Conservation (phyloP, 768 basidiomycete species). For the Suillus hirtellus region DNA sequence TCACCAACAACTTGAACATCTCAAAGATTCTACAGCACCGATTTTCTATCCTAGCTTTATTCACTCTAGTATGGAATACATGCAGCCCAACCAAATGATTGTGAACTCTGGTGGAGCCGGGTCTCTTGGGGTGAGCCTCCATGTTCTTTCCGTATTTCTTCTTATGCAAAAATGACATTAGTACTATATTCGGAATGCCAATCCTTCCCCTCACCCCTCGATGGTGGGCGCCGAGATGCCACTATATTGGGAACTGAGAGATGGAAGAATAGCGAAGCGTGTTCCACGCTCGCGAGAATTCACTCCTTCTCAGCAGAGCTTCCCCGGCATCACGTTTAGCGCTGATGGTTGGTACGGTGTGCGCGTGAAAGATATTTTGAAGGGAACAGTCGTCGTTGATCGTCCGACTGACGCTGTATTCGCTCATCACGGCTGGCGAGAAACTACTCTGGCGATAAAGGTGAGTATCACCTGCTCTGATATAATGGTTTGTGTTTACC, state of each 20-base stretch:
- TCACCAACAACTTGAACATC: background rate
- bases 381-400: slow-evolving; percentile 16
- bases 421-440: slow-evolving; percentile 21
- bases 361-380: slow-evolving; percentile 18
- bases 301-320: slow-evolving; percentile 18
- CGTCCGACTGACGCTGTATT: slow-evolving; percentile 20
- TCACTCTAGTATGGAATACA: slow-evolving; percentile 10
- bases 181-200: slow-evolving; percentile 15
- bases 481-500: background rate
- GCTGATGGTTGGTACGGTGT: slow-evolving; percentile 22
- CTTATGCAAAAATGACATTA: background rate
- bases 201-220: slow-evolving; percentile 24
- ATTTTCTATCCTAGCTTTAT: background rate
- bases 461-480: slow-evolving; percentile 8
- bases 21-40: background rate
- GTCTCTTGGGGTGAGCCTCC: slow-evolving; percentile 9
- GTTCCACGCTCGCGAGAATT: slow-evolving; percentile 20
- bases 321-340: slow-evolving; percentile 23
- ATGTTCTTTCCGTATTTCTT: background rate
- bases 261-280: slow-evolving; percentile 21
- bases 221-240: slow-evolving; percentile 21
- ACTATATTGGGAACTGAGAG: slow-evolving; percentile 13
- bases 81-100: slow-evolving; percentile 12
- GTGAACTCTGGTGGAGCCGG: slow-evolving; percentile 14
- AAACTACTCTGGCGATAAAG: slow-evolving; percentile 23